These are phyloP conservation scores for Scedosporium dehoogii DNA, from an alignment of 2,329 filamentous ascomycete species.

Conservation along the genomic window DNA sequence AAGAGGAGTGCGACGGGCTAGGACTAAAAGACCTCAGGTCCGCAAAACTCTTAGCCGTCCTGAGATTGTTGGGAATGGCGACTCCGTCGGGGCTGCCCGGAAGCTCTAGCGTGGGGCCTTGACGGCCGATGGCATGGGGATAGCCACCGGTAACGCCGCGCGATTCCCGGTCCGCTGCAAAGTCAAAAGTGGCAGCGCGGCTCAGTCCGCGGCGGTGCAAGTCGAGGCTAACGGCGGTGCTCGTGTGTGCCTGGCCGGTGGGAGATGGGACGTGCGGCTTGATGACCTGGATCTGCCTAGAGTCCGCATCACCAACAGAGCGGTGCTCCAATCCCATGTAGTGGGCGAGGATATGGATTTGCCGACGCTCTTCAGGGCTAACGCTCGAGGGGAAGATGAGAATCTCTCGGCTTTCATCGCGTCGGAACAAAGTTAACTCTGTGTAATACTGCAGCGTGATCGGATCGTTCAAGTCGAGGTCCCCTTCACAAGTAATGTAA, in stretches of 20 bases:
- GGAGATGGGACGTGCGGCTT: slow-evolving; percentile 49
- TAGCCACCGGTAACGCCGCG: slow-evolving; percentile 58
- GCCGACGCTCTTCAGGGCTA: slow-evolving; percentile 73
- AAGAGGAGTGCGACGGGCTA: slow-evolving; percentile 76
- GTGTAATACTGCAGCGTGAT: slow-evolving; percentile 82
- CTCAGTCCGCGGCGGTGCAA: slow-evolving; percentile 76
- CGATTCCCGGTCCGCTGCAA: slow-evolving; percentile 70
- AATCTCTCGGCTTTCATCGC: slow-evolving; percentile 65
- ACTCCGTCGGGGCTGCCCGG: slow-evolving; percentile 64
- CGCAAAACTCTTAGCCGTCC: slow-evolving; percentile 92
- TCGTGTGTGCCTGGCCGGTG: slow-evolving; percentile 44
- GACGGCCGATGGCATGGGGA: slow-evolving; percentile 61
- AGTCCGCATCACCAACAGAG: slow-evolving; percentile 79
- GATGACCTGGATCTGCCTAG: slow-evolving; percentile 84
- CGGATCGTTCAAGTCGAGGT: slow-evolving; percentile 87
- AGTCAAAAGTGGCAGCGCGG: slow-evolving; percentile 94
- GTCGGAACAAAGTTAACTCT: slow-evolving; percentile 80
- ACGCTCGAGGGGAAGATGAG: slow-evolving; percentile 76
- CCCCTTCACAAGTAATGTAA: slow-evolving; percentile 25
- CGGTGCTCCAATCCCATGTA: slow-evolving; percentile 88
- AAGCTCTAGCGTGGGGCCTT: slow-evolving; percentile 76
- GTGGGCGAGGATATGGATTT: slow-evolving; percentile 88
- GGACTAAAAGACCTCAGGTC: slow-evolving; percentile 92
- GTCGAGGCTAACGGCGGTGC: slow-evolving; percentile 58
- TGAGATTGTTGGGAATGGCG: slow-evolving; percentile 65